Base-by-base conservation (phyloP, 306 rosid species). In the Morella rubra region DNA sequence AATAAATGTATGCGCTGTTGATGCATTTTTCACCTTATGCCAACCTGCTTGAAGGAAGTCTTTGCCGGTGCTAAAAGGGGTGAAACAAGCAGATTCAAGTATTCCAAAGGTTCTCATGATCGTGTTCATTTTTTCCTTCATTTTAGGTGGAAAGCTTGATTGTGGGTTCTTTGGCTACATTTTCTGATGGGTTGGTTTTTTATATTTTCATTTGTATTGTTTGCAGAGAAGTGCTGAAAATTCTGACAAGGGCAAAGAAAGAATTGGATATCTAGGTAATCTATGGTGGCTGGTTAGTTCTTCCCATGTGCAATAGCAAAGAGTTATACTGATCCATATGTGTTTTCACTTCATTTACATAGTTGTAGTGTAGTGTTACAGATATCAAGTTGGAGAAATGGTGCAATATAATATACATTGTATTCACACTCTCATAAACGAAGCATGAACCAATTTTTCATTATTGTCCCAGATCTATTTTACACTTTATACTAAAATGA, bases 41-140 rank as follows among this genome's bases (percentile, higher is more conserved):
- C 68, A 24, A 77, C 78, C 69, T 82, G 70, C 83, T 74, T 86
- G 86, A 83, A 90, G 96, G 90, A 86, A 76, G 76, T 94, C 98
- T 75, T 83, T 94, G 70, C 91, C 96, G 1, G 85, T 86, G 56
- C 78, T 83, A 44, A 87, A 86, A 85, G 81, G 72, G 87, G 87
- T 78, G 76, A 80, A 67, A 78, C 80, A 79, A 72, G 84, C 71
- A 72, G 83, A 75, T 77, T 54, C 72, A 19, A 84, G 76, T 76
- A 87, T 70, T 68, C 62, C 71, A 40, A 87, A 91, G 97, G 95
- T 91, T 52, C 71, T 52, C 50, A 44, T 68, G 41, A 32, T 73
- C n/a, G 59, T 68, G 10, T 65, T 11, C 4, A 0, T 71, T 2
- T 59, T 61, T 20, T 52, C 4, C n/a, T 19, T 5, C 5, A 42